phyloP scores from a whole-genome alignment of 176 grass and related monocot species.

The Cymbopogon citratus region DNA sequence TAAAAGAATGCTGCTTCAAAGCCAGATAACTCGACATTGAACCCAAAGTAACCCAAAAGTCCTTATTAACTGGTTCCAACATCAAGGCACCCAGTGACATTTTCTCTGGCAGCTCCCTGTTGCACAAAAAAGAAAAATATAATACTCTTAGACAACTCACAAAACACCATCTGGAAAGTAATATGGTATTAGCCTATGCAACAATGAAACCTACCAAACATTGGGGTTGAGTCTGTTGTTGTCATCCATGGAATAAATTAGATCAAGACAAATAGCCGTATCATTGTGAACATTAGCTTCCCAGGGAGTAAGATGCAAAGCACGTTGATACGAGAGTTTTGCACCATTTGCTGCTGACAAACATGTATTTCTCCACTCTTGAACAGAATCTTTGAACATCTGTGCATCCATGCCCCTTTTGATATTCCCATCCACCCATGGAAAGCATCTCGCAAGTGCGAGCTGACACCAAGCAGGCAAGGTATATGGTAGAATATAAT shows the following conservation, averaged over 20 bases:
- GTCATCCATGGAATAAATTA: conserved; percentile 58
- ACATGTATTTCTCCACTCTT: conserved; percentile 64
- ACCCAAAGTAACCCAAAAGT: conserved; percentile 88
- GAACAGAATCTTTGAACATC: conserved; percentile 51
- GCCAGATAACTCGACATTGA: conserved; percentile 57
- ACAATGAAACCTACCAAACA: conserved; percentile 55
- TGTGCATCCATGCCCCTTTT: conserved; percentile 36
- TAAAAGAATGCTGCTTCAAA: conserved; percentile 90
- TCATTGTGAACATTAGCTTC: conserved; percentile 92
- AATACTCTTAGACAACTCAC: conserved; percentile 18
- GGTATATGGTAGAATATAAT: background rate
- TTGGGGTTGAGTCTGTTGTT: conserved; percentile 22
- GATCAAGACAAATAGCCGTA: conserved; percentile 64
- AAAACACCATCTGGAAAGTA: background rate
- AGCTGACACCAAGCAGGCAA: conserved; percentile 41
- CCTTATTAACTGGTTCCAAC: conserved; percentile 73
- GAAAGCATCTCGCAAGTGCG: conserved; percentile 76
- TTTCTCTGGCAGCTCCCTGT: conserved; percentile 78
- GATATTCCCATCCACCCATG: conserved; percentile 53
- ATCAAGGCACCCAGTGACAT: conserved; percentile 83
- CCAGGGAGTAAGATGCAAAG: conserved; percentile 70
- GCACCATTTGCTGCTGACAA: conserved; percentile 57
- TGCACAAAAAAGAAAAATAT: conserved; percentile 26
- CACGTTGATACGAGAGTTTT: conserved; percentile 75
- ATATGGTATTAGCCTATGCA: background rate